Percentiles rank a stretch among this genome's conserved stretches.
Evolutionary conservation across 345 rosid genomes (phyloP).

Genomic region (Eutrema heterophyllum): DNA sequence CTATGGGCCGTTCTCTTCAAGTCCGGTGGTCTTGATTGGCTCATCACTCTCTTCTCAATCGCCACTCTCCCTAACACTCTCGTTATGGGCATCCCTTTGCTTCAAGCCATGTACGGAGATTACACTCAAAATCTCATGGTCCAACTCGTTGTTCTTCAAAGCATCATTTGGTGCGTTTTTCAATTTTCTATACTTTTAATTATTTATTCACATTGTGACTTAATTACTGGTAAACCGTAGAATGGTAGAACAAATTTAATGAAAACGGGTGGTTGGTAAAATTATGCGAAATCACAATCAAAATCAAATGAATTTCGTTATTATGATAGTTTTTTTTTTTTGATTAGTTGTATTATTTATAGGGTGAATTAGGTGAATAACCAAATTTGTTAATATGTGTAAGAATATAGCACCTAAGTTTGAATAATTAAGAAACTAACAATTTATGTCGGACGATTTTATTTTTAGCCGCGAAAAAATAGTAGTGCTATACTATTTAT

Average conservation of each 20-base stretch:
- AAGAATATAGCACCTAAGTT: too few relatives aligned
- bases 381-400: too few relatives aligned
- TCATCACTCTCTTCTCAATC: constrained; percentile 47
- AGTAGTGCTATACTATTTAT: too few relatives aligned
- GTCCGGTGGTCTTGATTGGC: constrained; percentile 45
- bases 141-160: constrained; percentile 50
- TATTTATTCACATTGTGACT: background rate
- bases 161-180: constrained; percentile 54
- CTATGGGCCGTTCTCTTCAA: constrained; percentile 36
- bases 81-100: constrained; percentile 54
- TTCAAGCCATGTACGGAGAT: constrained; percentile 55
- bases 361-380: too few relatives aligned
- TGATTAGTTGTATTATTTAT: too few relatives aligned
- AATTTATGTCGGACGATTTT: too few relatives aligned
- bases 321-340: background rate
- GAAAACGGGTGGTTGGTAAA: background rate
- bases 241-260: background rate
- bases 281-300: background rate
- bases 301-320: background rate
- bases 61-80: constrained; percentile 51
- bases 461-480: too few relatives aligned
- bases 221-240: background rate
- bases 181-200: constrained; percentile 35
- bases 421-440: too few relatives aligned
- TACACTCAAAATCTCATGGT: constrained; percentile 44